Evolutionary conservation across 129 eudicot genomes (phyloP).

Genomic region (Artemisia argyi): DNA sequence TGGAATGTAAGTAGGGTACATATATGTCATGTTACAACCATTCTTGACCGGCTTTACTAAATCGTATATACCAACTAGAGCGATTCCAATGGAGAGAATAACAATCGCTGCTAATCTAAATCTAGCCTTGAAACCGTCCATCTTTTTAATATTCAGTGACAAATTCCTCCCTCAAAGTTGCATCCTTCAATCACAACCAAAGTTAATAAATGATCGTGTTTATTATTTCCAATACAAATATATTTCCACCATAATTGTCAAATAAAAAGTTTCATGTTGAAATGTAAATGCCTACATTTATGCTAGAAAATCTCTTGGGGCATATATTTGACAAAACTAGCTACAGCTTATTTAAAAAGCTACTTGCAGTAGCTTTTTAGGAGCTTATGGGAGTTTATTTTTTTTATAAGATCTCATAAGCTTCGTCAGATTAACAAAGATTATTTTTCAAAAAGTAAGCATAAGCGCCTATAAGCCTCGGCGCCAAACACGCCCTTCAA

Average conservation of each 20-base stretch:
- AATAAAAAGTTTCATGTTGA: neutral
- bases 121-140: slow-evolving; percentile 51
- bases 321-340: too few relatives aligned
- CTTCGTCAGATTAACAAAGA: too few relatives aligned
- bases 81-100: slow-evolving; percentile 44
- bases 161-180: slow-evolving; percentile 24
- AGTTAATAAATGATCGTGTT: neutral
- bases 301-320: too few relatives aligned
- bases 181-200: slow-evolving; percentile 39
- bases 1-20: slow-evolving; percentile 96
- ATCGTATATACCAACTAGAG: slow-evolving; percentile 48
- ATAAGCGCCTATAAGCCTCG: too few relatives aligned
- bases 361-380: too few relatives aligned
- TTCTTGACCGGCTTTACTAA: slow-evolving; percentile 64
- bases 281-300: too few relatives aligned
- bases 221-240: neutral
- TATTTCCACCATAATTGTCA: neutral
- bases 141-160: slow-evolving; percentile 18
- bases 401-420: too few relatives aligned
- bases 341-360: too few relatives aligned
- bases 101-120: slow-evolving; percentile 46
- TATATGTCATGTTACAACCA: slow-evolving; percentile 93
- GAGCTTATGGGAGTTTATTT: too few relatives aligned
- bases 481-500: too few relatives aligned
- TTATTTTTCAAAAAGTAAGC: too few relatives aligned